A percentile compares a stretch with the other conserved stretches of the same genome.
Evolutionary conservation across 1,284 basidiomycete genomes (phyloP).

Genomic region (Hortiboletus rubellus): DNA sequence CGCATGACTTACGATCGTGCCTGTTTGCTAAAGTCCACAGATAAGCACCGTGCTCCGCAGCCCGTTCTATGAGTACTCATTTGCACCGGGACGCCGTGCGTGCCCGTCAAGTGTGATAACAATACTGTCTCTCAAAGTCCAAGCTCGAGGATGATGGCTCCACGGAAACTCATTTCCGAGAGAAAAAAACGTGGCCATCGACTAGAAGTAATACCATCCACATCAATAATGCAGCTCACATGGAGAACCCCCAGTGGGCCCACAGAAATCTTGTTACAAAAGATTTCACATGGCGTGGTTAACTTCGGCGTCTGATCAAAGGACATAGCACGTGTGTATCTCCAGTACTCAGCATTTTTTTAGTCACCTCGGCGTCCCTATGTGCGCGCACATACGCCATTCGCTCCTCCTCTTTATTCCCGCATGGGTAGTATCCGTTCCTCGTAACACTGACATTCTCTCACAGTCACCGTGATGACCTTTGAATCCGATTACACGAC

Average conservation of each 20-base stretch:
- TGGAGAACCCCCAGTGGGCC: constrained; percentile 12
- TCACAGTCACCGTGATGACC: no score
- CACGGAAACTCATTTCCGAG: neutral
- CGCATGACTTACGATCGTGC: neutral
- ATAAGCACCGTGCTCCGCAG: neutral
- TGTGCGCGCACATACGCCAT: no score
- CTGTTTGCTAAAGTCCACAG: neutral
- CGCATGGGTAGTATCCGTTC: no score
- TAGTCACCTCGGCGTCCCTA: no score
- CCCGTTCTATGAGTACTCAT: neutral
- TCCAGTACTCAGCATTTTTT: no score
- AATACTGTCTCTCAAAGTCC: neutral
- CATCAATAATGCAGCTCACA: constrained; percentile 15
- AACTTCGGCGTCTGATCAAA: constrained; percentile 7
- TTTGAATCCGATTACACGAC: no score
- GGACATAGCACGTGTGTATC: no score
- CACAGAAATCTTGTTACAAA: constrained; percentile 15
- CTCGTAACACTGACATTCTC: no score
- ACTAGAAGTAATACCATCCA: neutral
- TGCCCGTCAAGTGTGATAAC: neutral
- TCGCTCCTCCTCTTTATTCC: no score
- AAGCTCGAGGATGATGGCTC: neutral
- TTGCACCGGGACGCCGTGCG: no score
- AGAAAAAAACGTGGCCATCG: neutral
- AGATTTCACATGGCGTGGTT: constrained; percentile 20